Evolutionary conservation across 345 rosid species (phyloP).

Genomic region (Gossypium herbaceum): DNA sequence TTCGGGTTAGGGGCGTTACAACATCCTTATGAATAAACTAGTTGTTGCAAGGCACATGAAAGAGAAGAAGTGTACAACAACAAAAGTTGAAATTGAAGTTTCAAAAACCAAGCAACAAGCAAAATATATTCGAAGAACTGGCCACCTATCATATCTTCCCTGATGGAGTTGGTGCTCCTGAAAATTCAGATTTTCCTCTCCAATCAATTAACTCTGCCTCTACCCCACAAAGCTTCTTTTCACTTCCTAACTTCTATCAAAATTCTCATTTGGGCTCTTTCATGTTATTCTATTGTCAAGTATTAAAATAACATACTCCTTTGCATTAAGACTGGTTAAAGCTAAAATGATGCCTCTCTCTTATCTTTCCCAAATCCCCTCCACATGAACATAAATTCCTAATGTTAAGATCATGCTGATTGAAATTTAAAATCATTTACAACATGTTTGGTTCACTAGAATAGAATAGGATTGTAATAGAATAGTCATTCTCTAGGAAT

Average conservation of each 20-base stretch:
- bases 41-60: conserved; percentile 60
- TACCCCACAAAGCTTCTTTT: not conserved
- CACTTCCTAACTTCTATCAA: not conserved
- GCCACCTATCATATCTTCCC: conserved; percentile 57
- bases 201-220: not conserved
- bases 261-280: not conserved
- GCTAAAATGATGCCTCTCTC: not conserved
- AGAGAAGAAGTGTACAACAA: conserved; percentile 65
- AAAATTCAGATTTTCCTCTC: not conserved
- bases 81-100: conserved; percentile 57
- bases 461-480: no score
- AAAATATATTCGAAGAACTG: conserved; percentile 62
- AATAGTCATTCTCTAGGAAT: no score
- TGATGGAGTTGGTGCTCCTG: conserved; percentile 59
- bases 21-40: conserved; percentile 61
- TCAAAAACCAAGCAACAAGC: conserved; percentile 66
- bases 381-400: no score
- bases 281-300: not conserved
- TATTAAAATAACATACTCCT: not conserved
- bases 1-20: no score
- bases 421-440: no score
- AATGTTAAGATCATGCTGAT: no score
- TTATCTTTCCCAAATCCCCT: no score
- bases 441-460: no score
- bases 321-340: not conserved